Evolutionary conservation across 441 rosid species (phyloP).

Genomic region (Brassica balearica): DNA sequence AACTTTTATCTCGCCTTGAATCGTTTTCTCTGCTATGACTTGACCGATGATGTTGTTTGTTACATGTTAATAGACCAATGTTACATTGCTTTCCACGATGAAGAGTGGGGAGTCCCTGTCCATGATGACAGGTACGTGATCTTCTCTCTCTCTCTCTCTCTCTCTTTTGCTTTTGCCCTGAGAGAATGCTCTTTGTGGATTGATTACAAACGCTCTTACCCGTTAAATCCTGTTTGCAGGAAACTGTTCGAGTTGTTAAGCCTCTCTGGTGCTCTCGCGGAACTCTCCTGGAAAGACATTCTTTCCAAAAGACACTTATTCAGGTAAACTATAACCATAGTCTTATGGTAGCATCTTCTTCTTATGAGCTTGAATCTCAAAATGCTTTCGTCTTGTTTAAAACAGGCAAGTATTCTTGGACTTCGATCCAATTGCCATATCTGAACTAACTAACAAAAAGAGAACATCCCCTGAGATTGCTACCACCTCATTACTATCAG

Average conservation of each 20-base stretch:
- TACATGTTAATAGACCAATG: slow-evolving; percentile 55
- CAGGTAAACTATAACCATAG: slow-evolving; percentile 60
- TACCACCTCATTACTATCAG: slow-evolving; percentile 67
- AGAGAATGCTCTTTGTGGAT: slow-evolving; percentile 12
- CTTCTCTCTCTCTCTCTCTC: slow-evolving; percentile 11
- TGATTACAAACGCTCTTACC: slow-evolving; percentile 23
- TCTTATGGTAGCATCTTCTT: too few species aligned
- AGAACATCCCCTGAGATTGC: slow-evolving; percentile 66
- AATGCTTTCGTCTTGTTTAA: background rate
- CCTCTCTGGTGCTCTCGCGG: slow-evolving; percentile 83
- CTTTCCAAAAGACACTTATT: slow-evolving; percentile 78
- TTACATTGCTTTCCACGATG: slow-evolving; percentile 85
- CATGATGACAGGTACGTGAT: slow-evolving; percentile 84
- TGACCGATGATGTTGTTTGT: background rate
- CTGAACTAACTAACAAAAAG: slow-evolving; percentile 79
- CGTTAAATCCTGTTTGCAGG: slow-evolving; percentile 65
- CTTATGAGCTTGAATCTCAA: slow-evolving; percentile 11
- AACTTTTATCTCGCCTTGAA: background rate
- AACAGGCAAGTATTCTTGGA: slow-evolving; percentile 83
- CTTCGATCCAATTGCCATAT: slow-evolving; percentile 79
- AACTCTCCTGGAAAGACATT: slow-evolving; percentile 88
- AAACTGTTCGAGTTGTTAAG: slow-evolving; percentile 88
- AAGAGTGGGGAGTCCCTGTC: slow-evolving; percentile 96
- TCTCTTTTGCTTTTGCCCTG: slow-evolving; percentile 12
- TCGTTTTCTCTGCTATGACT: slow-evolving; percentile 2